A percentile compares a stretch with the other conserved stretches of the same genome.
These are phyloP conservation scores for Xylaria telfairii DNA, from an alignment of 495 filamentous ascomycete genomes.

Conservation along the genomic window DNA sequence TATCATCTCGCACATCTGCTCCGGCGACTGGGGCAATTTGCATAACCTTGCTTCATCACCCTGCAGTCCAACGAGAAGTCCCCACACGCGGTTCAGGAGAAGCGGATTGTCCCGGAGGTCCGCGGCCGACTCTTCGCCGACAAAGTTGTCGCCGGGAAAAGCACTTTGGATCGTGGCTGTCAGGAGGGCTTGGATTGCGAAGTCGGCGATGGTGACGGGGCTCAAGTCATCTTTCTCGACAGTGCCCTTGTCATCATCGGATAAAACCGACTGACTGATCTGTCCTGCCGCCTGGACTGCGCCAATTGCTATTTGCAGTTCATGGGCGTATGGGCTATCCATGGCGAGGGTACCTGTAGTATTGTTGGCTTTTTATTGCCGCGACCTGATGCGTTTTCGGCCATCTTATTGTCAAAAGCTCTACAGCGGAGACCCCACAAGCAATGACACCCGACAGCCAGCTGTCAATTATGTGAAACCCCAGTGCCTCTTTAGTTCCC, in stretches of 20 bases:
- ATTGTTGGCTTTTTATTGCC: background rate
- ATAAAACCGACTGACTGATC: slow-evolving; percentile 46
- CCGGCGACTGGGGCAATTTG: slow-evolving; percentile 51
- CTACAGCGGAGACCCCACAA: background rate
- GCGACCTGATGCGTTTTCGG: background rate
- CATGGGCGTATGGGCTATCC: slow-evolving; percentile 45
- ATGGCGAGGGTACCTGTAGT: slow-evolving; percentile 24
- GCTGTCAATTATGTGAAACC: background rate
- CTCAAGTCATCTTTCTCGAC: slow-evolving; percentile 63
- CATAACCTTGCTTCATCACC: slow-evolving; percentile 38
- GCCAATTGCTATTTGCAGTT: slow-evolving; percentile 38
- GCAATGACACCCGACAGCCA: background rate
- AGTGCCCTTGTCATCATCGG: slow-evolving; percentile 39
- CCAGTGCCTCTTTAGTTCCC: background rate
- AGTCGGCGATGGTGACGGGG: slow-evolving; percentile 72
- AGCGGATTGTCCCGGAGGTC: slow-evolving; percentile 56
- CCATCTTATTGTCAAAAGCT: background rate
- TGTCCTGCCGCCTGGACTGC: slow-evolving; percentile 45
- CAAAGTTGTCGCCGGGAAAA: slow-evolving; percentile 64
- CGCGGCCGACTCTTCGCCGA: slow-evolving; percentile 67
- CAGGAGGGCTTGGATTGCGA: slow-evolving; percentile 69
- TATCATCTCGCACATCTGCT: slow-evolving; percentile 67
- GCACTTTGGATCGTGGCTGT: slow-evolving; percentile 58
- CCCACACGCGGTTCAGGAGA: slow-evolving; percentile 61
- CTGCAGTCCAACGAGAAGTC: slow-evolving; percentile 47